phyloP scores from a whole-genome alignment of 805 yeast species.

The Brettanomyces naardenensis region DNA sequence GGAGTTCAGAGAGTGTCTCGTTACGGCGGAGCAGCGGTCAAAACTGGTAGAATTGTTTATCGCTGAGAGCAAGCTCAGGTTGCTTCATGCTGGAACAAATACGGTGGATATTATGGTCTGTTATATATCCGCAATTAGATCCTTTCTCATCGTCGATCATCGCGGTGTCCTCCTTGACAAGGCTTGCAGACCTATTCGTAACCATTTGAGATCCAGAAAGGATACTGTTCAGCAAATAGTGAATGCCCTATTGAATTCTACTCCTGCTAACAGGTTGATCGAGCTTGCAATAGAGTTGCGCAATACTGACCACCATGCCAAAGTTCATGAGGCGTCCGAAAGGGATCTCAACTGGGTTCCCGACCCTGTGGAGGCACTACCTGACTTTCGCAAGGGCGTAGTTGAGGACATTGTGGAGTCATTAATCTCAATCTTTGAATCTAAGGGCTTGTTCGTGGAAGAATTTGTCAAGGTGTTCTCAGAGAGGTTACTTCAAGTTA shows the following conservation, averaged over 20 bases:
- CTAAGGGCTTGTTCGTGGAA: slow-evolving; percentile 54
- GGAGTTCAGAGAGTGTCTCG: slow-evolving; percentile 51
- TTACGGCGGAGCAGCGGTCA: slow-evolving; percentile 40
- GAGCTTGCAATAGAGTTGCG: slow-evolving; percentile 50
- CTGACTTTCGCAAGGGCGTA: slow-evolving; percentile 60
- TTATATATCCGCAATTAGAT: slow-evolving; percentile 63
- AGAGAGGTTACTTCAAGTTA: slow-evolving; percentile 38
- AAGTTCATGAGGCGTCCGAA: slow-evolving; percentile 29
- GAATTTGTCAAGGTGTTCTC: slow-evolving; percentile 62
- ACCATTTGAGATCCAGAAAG: slow-evolving; percentile 59
- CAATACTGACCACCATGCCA: slow-evolving; percentile 19
- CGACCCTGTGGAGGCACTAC: slow-evolving; percentile 86
- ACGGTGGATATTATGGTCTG: slow-evolving; percentile 64
- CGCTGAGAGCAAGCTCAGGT: slow-evolving; percentile 30
- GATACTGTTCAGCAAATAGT: slow-evolving; percentile 71
- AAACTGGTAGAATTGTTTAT: slow-evolving; percentile 45
- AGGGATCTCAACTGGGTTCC: slow-evolving; percentile 63
- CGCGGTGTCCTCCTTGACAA: slow-evolving; percentile 75
- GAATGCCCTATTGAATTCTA: slow-evolving; percentile 54
- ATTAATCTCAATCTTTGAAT: slow-evolving; percentile 63
- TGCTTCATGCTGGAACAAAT: slow-evolving; percentile 75
- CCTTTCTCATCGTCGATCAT: slow-evolving; percentile 76
- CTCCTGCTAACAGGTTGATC: slow-evolving; percentile 31
- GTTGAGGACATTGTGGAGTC: slow-evolving; percentile 66
- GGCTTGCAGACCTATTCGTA: slow-evolving; percentile 68